phyloP scores from a whole-genome alignment of 257 asterid genomes.

The Przewalskia tangutica region DNA sequence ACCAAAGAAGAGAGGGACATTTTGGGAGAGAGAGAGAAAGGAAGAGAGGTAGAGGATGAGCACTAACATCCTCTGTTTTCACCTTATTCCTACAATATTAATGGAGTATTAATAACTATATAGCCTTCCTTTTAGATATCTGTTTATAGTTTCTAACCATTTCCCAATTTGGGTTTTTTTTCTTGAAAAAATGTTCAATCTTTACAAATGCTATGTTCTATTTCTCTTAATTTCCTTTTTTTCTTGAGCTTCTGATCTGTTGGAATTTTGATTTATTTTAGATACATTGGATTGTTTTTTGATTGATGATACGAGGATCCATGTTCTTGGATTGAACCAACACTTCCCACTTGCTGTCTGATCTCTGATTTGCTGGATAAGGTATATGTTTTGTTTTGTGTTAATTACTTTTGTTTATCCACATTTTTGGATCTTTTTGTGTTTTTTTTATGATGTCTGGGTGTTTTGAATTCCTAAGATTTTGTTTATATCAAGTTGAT shows the following conservation, averaged over 20 bases:
- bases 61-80: constrained; percentile 13
- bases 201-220: neutral
- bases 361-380: constrained; percentile 70
- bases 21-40: neutral
- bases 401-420: constrained; percentile 2
- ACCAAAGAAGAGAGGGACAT: constrained; percentile 9
- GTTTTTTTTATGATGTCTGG: constrained; percentile 14
- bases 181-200: neutral
- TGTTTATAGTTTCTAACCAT: neutral
- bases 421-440: constrained; percentile 40
- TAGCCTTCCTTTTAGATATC: constrained; percentile 4
- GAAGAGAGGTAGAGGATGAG: constrained; percentile 6
- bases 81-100: neutral
- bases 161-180: neutral
- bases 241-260: neutral
- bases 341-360: constrained; percentile 40
- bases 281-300: neutral
- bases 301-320: constrained; percentile 4
- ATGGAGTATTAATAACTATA: neutral
- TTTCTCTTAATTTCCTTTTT: neutral
- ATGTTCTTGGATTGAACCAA: constrained; percentile 19
- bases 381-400: constrained; percentile 25
- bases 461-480: neutral
- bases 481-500: constrained; percentile 11
- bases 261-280: neutral